phyloP scores from a whole-genome alignment of 768 basidiomycete species.

The Hygrophorus russula region DNA sequence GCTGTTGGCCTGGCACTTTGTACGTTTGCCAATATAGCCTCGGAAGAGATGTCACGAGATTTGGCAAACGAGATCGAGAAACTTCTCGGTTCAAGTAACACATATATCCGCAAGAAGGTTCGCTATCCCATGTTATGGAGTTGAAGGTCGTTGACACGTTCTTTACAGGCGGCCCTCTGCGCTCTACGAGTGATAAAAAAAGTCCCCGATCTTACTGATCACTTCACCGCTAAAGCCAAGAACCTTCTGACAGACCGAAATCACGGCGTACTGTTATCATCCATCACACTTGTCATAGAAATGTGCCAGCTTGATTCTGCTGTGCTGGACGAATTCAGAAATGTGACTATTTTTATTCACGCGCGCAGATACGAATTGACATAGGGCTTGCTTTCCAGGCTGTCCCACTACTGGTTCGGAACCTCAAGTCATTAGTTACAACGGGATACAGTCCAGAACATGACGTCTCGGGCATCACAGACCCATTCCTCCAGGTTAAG shows the following conservation, averaged over 20 bases:
- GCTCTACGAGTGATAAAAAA: conserved; percentile 90
- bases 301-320: conserved; percentile 77
- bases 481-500: conserved; percentile 92
- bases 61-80: conserved; percentile 97
- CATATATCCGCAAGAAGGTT: conserved; percentile 98
- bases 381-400: conserved; percentile 35
- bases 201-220: conserved; percentile 91
- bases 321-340: conserved; percentile 79
- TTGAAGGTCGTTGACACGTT: conserved; percentile 1
- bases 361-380: neutral
- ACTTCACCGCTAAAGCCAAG: conserved; percentile 82
- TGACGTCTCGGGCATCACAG: conserved; percentile 98
- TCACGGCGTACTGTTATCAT: conserved; percentile 90
- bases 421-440: conserved; percentile 88
- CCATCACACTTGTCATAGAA: conserved; percentile 89
- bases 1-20: conserved; percentile 94
- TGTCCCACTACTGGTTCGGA: conserved; percentile 87
- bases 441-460: conserved; percentile 98
- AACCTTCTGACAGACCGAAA: conserved; percentile 90
- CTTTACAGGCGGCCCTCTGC: conserved; percentile 78
- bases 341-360: conserved; percentile 37
- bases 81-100: conserved; percentile 91
- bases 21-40: conserved; percentile 97
- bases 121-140: conserved; percentile 9
- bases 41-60: conserved; percentile 99